phyloP scores from a whole-genome alignment of 192 early-diverging fungal genomes.

The Backusella westeae region DNA sequence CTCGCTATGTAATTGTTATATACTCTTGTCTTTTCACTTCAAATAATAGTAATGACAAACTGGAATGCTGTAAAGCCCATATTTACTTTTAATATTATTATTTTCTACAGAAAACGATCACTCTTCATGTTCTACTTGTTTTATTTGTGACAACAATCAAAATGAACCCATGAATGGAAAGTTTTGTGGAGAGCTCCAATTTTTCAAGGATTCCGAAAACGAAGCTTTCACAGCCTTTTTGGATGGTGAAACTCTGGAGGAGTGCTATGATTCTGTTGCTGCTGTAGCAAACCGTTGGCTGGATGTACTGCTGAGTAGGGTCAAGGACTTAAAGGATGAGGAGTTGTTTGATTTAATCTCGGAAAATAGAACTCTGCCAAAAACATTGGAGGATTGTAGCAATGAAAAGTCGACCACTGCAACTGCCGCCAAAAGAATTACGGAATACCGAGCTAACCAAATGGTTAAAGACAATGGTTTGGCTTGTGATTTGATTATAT shows the following conservation, averaged over 20 bases:
- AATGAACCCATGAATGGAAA: too few relatives aligned
- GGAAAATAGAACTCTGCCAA: conserved; percentile 97
- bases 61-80: too few relatives aligned
- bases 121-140: too few relatives aligned
- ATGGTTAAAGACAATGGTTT: conserved; percentile 99
- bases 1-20: too few relatives aligned
- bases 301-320: conserved; percentile 88
- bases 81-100: too few relatives aligned
- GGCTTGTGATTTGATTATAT: conserved; percentile 94
- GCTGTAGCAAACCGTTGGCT: conserved; percentile 92
- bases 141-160: too few relatives aligned
- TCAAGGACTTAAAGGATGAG: conserved; percentile 71
- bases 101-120: too few relatives aligned
- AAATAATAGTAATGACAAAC: too few relatives aligned
- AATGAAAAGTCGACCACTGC: conserved; percentile 92
- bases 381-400: conserved; percentile 88
- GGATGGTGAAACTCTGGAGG: conserved; percentile 79
- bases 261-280: conserved; percentile 90
- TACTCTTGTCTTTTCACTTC: too few relatives aligned
- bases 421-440: conserved; percentile 89
- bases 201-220: conserved; percentile 97
- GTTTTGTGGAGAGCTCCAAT: conserved; percentile 89
- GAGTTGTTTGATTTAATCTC: conserved; percentile 96
- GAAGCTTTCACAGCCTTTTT: conserved; percentile 93
- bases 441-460: conserved; percentile 94